These are phyloP conservation scores for Eimeria tenella DNA, from an alignment of 169 alveolate genomes.

Conservation along the genomic window DNA sequence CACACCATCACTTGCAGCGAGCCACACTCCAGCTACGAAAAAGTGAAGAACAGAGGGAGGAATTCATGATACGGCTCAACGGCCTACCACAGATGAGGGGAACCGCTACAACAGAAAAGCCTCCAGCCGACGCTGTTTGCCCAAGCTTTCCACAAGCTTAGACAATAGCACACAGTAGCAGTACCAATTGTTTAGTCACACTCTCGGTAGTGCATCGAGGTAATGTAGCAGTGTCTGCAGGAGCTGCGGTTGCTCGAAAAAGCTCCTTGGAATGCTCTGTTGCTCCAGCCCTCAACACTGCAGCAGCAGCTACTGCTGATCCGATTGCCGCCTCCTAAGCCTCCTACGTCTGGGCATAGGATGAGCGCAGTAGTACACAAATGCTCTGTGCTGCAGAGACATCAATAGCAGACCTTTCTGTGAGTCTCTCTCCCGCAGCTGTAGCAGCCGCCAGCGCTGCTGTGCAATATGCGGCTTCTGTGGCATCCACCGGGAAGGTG, in stretches of 20 bases:
- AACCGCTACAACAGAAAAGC: no score
- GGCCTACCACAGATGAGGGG: no score
- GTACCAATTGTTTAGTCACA: no score
- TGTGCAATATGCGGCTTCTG: background rate
- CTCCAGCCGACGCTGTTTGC: no score
- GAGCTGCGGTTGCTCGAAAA: background rate
- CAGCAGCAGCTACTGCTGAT: slow-evolving; percentile 8
- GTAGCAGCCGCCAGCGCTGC: slow-evolving; percentile 58
- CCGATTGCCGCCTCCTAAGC: background rate
- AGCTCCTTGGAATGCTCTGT: background rate
- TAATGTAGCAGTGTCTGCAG: no score
- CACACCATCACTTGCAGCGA: no score
- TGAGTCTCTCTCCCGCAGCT: background rate
- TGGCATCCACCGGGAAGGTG: background rate
- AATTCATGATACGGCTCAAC: no score
- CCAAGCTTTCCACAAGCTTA: no score
- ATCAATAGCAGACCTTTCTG: background rate
- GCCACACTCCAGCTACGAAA: no score
- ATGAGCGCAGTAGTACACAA: background rate
- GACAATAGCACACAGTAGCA: no score
- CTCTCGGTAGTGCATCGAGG: no score
- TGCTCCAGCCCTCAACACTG: background rate
- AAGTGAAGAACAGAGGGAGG: no score
- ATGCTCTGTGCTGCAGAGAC: background rate
- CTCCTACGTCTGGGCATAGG: background rate